Evolutionary conservation across 148 eudicot genomes (phyloP).

Genomic region (Pharnaceum exiguum): DNA sequence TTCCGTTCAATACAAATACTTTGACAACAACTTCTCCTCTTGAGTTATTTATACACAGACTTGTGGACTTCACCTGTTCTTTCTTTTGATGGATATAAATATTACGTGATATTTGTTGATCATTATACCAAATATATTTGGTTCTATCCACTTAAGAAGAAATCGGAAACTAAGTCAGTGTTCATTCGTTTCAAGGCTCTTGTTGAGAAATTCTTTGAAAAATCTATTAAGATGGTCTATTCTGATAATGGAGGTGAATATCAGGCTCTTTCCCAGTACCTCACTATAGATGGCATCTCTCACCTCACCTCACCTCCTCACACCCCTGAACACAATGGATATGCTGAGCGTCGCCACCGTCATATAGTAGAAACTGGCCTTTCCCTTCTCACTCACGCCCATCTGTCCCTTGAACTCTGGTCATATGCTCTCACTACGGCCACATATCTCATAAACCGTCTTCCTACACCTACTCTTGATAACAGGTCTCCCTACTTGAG

Average conservation of each 20-base stretch:
- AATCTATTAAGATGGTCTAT: neutral
- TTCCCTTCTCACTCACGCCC: neutral
- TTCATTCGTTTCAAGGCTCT: neutral
- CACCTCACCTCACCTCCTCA: constrained; percentile 6
- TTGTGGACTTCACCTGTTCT: neutral
- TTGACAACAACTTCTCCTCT: neutral
- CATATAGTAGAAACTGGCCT: neutral
- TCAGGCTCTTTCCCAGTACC: too few species aligned
- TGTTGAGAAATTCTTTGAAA: neutral
- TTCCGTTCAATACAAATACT: neutral
- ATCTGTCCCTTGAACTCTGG: neutral
- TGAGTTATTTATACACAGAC: neutral
- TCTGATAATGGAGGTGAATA: neutral
- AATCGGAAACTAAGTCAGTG: neutral
- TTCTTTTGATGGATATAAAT: constrained; percentile 1
- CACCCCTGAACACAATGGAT: constrained; percentile 8
- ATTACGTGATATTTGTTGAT: constrained; percentile 11
- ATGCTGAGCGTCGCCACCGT: neutral
- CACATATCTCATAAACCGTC: neutral
- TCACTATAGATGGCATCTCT: neutral
- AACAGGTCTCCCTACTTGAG: neutral
- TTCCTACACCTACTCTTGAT: neutral
- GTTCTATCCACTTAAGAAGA: constrained; percentile 3
- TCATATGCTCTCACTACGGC: neutral
- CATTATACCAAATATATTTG: constrained; percentile 3